Base-by-base conservation (phyloP, 306 rosid genomes). In the Quercus suber region DNA sequence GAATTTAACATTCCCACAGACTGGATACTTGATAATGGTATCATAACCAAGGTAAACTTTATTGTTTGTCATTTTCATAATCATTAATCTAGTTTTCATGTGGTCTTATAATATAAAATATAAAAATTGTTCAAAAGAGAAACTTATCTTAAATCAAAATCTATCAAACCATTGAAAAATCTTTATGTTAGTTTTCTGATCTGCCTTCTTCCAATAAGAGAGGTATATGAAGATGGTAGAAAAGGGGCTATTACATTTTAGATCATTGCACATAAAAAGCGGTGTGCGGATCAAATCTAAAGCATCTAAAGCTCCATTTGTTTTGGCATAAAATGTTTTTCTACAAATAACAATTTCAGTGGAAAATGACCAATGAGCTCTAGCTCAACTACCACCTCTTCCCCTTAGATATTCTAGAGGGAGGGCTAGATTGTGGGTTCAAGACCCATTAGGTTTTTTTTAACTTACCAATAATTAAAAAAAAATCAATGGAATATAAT, bases 11-110 rank as follows among this genome's bases (percentile, higher is more conserved):
- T 95, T 80, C 98, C 99, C 5, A 71, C 89, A 27, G 99, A 91
- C 31, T 95, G 99, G 99, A 93, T 95, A 93, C 98, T 91, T 74
- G 98, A 95, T 73, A 93, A 86, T 75, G 99, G 98, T 74, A 91
- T 91, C 15, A 83, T 92, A 65, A 91, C 93, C 93, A 95, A 95
- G 99, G 99, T 88, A 83, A 59, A 53, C 33, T 4, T 35, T 1
- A 68, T 33, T 7, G 13, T 10, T 0, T 67, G 65, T 33, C 70
- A 30, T 64, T 30, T 64, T 64, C 30, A 25, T 52, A 69, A 17
- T 59, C 8, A 56, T 49, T 65, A 10, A 21, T 67, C 75, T 8
- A 55, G 67, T n/a, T 51, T 55, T 69, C 1, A 58, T 23, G 31
- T 28, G 69, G 41, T 37, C 65, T 8, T 35, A 61, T 53, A 63